Base-by-base conservation (phyloP, 2,329 filamentous ascomycete species). In the Teratosphaeria viscida region DNA sequence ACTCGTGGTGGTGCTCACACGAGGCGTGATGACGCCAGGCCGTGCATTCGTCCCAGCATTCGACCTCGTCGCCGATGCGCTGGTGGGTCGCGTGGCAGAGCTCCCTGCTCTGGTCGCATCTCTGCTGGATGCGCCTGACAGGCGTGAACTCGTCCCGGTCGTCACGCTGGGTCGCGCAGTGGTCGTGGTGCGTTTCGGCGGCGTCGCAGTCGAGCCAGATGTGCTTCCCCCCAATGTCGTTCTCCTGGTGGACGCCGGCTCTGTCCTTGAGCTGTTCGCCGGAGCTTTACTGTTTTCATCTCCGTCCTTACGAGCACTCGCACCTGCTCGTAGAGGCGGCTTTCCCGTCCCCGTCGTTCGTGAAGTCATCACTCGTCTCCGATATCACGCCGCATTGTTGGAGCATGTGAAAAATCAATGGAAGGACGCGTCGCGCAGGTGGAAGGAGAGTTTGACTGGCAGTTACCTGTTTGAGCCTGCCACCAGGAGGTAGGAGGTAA, bases 231-330 rank as follows among this genome's bases (percentile, higher is more conserved):
- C 57, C 11, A 57, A 12, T 14, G 61, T 61, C 7, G 57, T 60
- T n/a, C 60, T 35, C n/a, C 60, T 55, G 39, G 57, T 43, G 55
- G 23, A 12, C 12, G 52, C 6, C 29, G 56, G 54, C n/a, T 7
- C 58, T 56, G 14, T 57, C 27, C 54, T 62, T 55, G 61, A 63
- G 53, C 27, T 57, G 34, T 55, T 55, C 26, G 47, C 39, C 52
- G 53, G 62, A 55, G 32, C 55, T 29, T 58, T 65, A 60, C 61
- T 65, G 57, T 63, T 63, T 55, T 63, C 61, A 23, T 59, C 59
- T 8, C 55, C 58, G 39, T 52, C 54, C 11, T 23, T 16, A 5
- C 43, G 43, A 49, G 43, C 43, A 19, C n/a, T 5, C 5, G 19
- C 43, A 49, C 43, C 43, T 49, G 43, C 43, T 8, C 43, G 16